A percentile compares a stretch with the other conserved stretches of the same genome.
phyloP scores from a whole-genome alignment of 441 rosid species.

The Gossypium aridum region DNA sequence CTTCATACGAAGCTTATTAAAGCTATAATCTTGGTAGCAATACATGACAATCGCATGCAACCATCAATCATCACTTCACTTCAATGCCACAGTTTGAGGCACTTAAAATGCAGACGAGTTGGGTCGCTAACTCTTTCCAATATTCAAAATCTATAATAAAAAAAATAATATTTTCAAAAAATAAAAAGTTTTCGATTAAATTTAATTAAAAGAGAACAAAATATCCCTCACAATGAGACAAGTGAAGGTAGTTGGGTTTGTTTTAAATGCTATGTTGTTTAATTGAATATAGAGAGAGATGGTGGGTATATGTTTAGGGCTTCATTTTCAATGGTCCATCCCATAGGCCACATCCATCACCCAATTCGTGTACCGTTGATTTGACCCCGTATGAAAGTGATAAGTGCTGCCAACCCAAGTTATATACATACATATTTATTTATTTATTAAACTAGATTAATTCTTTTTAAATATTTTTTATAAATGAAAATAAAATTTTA shows the following conservation, averaged over 20 bases:
- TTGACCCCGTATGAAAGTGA: neutral
- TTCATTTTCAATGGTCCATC: neutral
- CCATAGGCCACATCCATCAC: neutral
- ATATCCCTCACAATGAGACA: neutral
- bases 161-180: neutral
- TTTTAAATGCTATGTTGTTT: constrained; percentile 2
- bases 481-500: too few relatives aligned
- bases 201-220: too few relatives aligned
- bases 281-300: too few relatives aligned
- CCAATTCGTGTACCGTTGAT: neutral
- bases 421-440: too few relatives aligned
- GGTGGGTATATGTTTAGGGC: neutral
- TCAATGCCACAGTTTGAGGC: neutral
- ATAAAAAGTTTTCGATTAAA: too few relatives aligned
- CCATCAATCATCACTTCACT: neutral
- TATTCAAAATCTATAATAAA: neutral
- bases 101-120: neutral
- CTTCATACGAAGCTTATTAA: too few relatives aligned
- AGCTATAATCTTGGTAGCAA: too few relatives aligned
- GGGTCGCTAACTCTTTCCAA: neutral
- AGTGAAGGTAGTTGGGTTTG: neutral
- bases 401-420: too few relatives aligned
- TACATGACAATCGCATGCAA: too few relatives aligned
- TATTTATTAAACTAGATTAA: too few relatives aligned
- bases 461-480: too few relatives aligned